phyloP scores from a whole-genome alignment of 2,329 filamentous ascomycete species.

The Penicillium hesseltinei region DNA sequence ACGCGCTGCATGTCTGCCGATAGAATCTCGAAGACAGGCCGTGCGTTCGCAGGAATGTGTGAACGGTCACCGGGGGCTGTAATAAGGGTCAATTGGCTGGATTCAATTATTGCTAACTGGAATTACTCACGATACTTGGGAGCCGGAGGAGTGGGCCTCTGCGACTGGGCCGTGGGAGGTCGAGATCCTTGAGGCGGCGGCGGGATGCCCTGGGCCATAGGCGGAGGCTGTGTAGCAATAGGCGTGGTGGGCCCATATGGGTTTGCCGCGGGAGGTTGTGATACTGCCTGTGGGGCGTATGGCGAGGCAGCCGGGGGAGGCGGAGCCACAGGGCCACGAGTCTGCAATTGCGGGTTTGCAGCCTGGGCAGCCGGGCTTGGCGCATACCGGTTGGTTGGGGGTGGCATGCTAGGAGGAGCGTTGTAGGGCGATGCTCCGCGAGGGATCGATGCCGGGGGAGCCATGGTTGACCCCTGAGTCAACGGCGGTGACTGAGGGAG shows the following conservation, averaged over 20 bases:
- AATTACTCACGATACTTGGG: conserved; percentile 64
- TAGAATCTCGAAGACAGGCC: conserved; percentile 77
- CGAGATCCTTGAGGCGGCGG: conserved; percentile 43
- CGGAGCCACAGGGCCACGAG: conserved; percentile 51
- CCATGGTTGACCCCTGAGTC: conserved; percentile 34
- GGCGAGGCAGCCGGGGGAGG: conserved; percentile 47
- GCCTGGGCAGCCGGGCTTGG: conserved; percentile 62
- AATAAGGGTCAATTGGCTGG: conserved; percentile 15
- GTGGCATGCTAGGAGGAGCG: conserved; percentile 66
- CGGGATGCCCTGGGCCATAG: conserved; percentile 32
- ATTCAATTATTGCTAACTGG: neutral
- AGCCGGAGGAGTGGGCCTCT: conserved; percentile 50
- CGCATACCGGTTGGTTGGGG: conserved; percentile 74
- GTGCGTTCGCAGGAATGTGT: conserved; percentile 76
- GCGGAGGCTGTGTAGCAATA: conserved; percentile 39
- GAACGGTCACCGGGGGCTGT: conserved; percentile 73
- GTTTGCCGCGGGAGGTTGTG: conserved; percentile 38
- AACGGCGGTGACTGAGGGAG: conserved; percentile 45
- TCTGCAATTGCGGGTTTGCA: conserved; percentile 46
- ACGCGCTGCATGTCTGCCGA: conserved; percentile 84
- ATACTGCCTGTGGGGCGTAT: conserved; percentile 58
- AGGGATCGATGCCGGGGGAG: conserved; percentile 56
- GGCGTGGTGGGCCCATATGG: conserved; percentile 49
- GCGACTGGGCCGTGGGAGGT: conserved; percentile 51
- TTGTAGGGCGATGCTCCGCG: conserved; percentile 85